Conservation (phyloP, 805 yeast species). For the Kazachstania bromeliacearum region DNA sequence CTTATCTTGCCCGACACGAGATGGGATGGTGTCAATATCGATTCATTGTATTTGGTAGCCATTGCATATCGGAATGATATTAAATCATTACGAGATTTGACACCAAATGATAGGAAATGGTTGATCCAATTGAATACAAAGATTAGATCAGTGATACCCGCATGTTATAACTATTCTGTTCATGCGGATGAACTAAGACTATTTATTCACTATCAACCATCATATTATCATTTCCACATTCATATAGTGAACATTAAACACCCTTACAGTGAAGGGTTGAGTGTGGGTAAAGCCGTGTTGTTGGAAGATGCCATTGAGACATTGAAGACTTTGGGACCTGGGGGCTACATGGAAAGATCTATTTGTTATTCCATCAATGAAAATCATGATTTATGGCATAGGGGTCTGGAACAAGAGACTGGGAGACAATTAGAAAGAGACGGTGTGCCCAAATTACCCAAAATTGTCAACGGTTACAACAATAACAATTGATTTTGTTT, state of each 20-base stretch:
- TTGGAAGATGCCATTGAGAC: constrained; percentile 76
- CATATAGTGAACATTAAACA: constrained; percentile 74
- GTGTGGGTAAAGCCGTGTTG: constrained; percentile 71
- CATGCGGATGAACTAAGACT: constrained; percentile 52
- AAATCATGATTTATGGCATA: constrained; percentile 63
- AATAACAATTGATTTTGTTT: no score
- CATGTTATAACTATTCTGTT: constrained; percentile 36
- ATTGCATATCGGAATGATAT: constrained; percentile 64
- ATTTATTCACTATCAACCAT: constrained; percentile 90
- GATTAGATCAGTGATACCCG: constrained; percentile 40
- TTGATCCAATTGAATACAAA: constrained; percentile 38
- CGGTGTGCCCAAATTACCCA: constrained; percentile 22
- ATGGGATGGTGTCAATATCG: constrained; percentile 75
- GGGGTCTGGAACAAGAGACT: constrained; percentile 24
- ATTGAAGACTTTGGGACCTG: constrained; percentile 41
- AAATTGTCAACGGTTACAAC: constrained; percentile 8
- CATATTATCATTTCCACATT: constrained; percentile 90
- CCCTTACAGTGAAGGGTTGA: constrained; percentile 58
- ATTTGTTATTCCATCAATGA: constrained; percentile 66
- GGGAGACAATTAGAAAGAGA: constrained; percentile 19
- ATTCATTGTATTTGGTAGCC: constrained; percentile 66
- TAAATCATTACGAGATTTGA: constrained; percentile 67
- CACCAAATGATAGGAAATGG: constrained; percentile 46
- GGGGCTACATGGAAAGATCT: constrained; percentile 50
- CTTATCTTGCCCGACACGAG: constrained; percentile 89